Evolutionary conservation across 495 filamentous ascomycete genomes (phyloP).

Genomic region (Cetradonia linearis): DNA sequence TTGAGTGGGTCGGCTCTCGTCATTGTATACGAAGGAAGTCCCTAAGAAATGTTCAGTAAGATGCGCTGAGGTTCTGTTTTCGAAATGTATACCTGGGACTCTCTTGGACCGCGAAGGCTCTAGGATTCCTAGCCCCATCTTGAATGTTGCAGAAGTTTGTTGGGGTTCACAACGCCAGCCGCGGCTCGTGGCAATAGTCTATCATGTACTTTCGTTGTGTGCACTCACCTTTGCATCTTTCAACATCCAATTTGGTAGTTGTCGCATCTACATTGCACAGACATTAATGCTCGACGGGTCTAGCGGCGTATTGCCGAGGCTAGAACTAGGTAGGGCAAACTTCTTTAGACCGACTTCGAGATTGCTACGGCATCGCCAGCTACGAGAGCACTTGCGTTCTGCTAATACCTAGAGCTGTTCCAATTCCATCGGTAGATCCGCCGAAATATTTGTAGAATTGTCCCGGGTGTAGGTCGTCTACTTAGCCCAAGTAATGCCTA

Average conservation of each 20-base stretch:
- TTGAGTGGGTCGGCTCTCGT: constrained; percentile 36
- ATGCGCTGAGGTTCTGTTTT: not conserved
- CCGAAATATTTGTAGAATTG: too few relatives aligned
- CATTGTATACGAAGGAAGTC: constrained; percentile 55
- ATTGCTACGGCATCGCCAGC: not conserved
- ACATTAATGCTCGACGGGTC: too few relatives aligned
- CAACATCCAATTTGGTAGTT: too few relatives aligned
- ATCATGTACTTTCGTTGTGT: not conserved
- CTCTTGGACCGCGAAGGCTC: constrained; percentile 52
- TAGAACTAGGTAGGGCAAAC: not conserved
- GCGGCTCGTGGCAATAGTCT: too few relatives aligned
- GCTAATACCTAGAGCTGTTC: not conserved
- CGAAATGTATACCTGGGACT: constrained; percentile 57
- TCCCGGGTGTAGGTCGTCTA: too few relatives aligned
- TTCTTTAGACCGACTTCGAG: not conserved
- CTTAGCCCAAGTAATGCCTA: too few relatives aligned
- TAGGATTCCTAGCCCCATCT: constrained; percentile 78
- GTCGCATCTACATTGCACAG: too few relatives aligned
- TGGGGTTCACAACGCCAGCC: not conserved
- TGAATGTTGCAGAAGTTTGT: constrained; percentile 2
- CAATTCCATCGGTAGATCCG: not conserved
- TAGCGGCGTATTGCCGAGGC: not conserved
- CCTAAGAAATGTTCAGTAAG: constrained; percentile 33
- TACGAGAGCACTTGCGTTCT: not conserved
- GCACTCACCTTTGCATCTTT: not conserved